Evolutionary conservation across 2,329 filamentous ascomycete genomes (phyloP), one percentile per base, ranked within the genome.

Genomic region (Paracoccidioides lutzii): DNA sequence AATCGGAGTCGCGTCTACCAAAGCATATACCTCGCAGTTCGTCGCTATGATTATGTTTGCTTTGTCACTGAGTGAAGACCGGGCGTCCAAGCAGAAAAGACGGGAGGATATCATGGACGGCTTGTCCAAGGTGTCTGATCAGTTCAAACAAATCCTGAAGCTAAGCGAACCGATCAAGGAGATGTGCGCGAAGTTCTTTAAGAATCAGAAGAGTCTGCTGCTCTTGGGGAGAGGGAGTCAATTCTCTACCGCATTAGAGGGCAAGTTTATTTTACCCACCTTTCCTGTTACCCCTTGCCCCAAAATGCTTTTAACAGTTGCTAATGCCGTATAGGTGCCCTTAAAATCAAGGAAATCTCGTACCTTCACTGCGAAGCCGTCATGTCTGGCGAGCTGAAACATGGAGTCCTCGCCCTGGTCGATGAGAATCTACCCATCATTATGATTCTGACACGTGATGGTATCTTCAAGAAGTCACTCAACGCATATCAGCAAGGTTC

Each of bases 31-130:
- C 12, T 97, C 93, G 49, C 93, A 98, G 73, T 98, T 97, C 73
- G 89, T 98, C 68, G 95, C 93, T 71, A 96, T 98, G 90, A 87
- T 97, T 76, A 98, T 98, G 93, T 97, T 98, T 67, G 93, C 93
- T 5, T 79, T 98, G 61, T 96, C 90, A 35, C 82, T 98, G 57
- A 93, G 88, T 67, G 93, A 98, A 76, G 93, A 98, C 74, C 88
- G 93, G 65, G 88, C 90, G 44, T 96, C 90, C 64, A 98, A 98
- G 82, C 82, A 86, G 67, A 83, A 87, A 77, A 83, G 91, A 68
- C 87, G 93, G 37, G 84, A 93, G 74, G 90, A 96, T 75, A 97
- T 98, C 68, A 96, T 98, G 80, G 86, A 94, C 64, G 91, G 93
- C 66, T 83, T 98, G 35, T 79, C 81, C 66, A 86, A 88, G 67